Percentiles rank a stretch among this genome's conserved stretches.
These are phyloP conservation scores for Bisporella sp. DNA, from an alignment of 2,329 filamentous ascomycete genomes.

Conservation along the genomic window DNA sequence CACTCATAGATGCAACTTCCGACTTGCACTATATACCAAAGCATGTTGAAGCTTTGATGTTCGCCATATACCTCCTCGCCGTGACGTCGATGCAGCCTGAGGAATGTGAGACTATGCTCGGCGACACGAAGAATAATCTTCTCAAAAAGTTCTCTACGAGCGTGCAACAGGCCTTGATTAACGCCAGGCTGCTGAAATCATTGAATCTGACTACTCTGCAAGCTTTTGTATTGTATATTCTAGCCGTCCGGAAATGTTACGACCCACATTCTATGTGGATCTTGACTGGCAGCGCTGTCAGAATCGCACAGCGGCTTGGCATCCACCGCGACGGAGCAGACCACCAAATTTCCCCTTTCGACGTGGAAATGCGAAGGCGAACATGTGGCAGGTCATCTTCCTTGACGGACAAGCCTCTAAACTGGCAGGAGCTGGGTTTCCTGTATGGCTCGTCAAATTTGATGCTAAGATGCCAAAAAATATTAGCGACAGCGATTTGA, in stretches of 20 bases:
- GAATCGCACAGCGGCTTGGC: slow-evolving; percentile 42
- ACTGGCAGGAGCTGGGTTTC: slow-evolving; percentile 43
- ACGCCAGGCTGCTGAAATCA: slow-evolving; percentile 58
- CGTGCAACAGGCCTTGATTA: slow-evolving; percentile 59
- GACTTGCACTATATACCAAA: slow-evolving; percentile 5
- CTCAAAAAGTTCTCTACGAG: slow-evolving; percentile 49
- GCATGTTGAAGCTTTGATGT: slow-evolving; percentile 8
- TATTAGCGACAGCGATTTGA: slow-evolving; percentile 46
- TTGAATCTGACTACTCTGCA: slow-evolving; percentile 60
- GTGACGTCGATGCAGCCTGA: slow-evolving; percentile 4
- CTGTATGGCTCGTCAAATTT: slow-evolving; percentile 31
- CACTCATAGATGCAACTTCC: slow-evolving; percentile 1
- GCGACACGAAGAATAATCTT: slow-evolving; percentile 44
- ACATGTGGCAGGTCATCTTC: slow-evolving; percentile 56
- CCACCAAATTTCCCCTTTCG: slow-evolving; percentile 38
- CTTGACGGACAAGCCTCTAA: slow-evolving; percentile 51
- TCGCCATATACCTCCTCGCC: slow-evolving; percentile 7
- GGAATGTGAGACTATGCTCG: slow-evolving; percentile 46
- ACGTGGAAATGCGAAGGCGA: slow-evolving; percentile 53
- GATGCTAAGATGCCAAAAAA: slow-evolving; percentile 46
- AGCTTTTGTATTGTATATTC: slow-evolving; percentile 58
- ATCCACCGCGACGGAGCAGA: slow-evolving; percentile 37
- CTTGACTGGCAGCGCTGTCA: slow-evolving; percentile 38
- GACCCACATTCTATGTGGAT: slow-evolving; percentile 42
- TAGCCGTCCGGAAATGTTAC: slow-evolving; percentile 28